Base-by-base conservation (phyloP, 352 stramenopile genomes). In the Pythium oligandrum region DNA sequence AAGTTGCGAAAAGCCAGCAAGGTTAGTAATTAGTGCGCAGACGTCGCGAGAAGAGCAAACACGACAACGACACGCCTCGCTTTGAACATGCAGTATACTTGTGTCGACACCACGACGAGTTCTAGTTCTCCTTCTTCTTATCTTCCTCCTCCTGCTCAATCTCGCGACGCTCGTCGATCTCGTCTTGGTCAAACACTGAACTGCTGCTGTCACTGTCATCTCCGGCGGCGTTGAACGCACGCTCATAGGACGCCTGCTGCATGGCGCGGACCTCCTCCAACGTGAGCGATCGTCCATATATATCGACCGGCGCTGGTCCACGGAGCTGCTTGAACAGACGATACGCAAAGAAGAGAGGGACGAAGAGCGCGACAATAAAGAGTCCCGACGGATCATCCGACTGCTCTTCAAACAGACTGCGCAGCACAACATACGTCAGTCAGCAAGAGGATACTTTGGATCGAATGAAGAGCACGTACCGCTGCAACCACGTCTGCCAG, bases 171-270 rank as follows among this genome's bases (percentile, higher is more conserved):
- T 26, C 17, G 17, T 26, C 17, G 17, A 26, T 26, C 17, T 26
- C 17, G 17, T 26, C 17, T 26, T 26, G 17, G 12, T 42, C 38
- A 42, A 42, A 12, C 38, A 42, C 12, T 6, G 57, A 46, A 12
- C 43, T 56, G 48, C 57, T 69, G 55, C 64, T 73, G 48, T 75
- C 66, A 51, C 75, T 90, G 50, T 85, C 77, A 42, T 82, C 80
- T 55, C 78, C 75, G 31, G 78, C 69, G 6, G 3, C 35, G 34
- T 39, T 12, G 58, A 61, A 32, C 38, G 57, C 35, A 40, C 36
- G 17, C 73, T 71, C n/a, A 73, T 93, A 93, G 8, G 66, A 59
- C 26, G 81, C 71, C 51, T 93, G 83, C 57, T 93, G 83, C 51
- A 88, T 53, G 17, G 69, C 66, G 32, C 83, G 80, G 45, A 88